Percentiles rank a stretch among this genome's conserved stretches.
These are phyloP conservation scores for Xylariaceae sp. DNA, from an alignment of 2,329 filamentous ascomycete species.

Conservation along the genomic window DNA sequence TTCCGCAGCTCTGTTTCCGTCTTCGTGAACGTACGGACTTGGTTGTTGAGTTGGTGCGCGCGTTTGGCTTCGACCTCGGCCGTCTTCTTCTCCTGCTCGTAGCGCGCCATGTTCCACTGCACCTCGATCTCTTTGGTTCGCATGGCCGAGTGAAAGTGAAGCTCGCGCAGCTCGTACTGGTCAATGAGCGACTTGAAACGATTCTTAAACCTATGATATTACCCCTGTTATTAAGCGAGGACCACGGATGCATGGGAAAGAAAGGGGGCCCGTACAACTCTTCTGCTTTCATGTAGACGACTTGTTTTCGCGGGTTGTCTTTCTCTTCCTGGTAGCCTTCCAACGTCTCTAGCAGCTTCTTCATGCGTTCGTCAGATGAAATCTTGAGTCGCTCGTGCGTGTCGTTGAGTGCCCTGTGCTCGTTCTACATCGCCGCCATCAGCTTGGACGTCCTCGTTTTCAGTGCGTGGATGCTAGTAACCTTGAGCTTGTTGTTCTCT, in stretches of 20 bases:
- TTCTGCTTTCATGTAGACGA: slow-evolving; percentile 81
- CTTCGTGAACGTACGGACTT: slow-evolving; percentile 93
- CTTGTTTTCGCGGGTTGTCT: slow-evolving; percentile 73
- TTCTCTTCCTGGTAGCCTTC: slow-evolving; percentile 86
- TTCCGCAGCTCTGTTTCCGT: slow-evolving; percentile 90
- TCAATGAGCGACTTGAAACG: slow-evolving; percentile 94
- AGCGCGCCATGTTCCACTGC: slow-evolving; percentile 81
- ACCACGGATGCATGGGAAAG: not conserved
- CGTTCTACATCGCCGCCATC: slow-evolving; percentile 53
- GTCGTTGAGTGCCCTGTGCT: slow-evolving; percentile 87
- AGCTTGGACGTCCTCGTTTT: slow-evolving; percentile 9
- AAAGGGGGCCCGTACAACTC: slow-evolving; percentile 60
- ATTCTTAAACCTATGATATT: slow-evolving; percentile 61
- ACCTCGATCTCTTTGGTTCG: slow-evolving; percentile 95
- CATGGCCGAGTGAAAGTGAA: slow-evolving; percentile 88
- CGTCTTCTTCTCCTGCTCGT: slow-evolving; percentile 83
- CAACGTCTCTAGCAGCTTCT: slow-evolving; percentile 73
- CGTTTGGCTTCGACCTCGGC: slow-evolving; percentile 77
- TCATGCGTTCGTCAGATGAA: slow-evolving; percentile 79
- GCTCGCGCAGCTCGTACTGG: slow-evolving; percentile 90
- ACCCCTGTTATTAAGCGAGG: slow-evolving; percentile 35
- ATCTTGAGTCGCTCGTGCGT: slow-evolving; percentile 76
- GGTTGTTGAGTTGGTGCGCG: slow-evolving; percentile 78
- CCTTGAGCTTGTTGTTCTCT: slow-evolving; percentile 98
- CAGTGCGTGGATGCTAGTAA: slow-evolving; percentile 38